Percentiles rank a stretch among this genome's conserved stretches.
Conservation (phyloP, 2,329 filamentous ascomycete genomes). For the Thielaviopsis musarum region DNA sequence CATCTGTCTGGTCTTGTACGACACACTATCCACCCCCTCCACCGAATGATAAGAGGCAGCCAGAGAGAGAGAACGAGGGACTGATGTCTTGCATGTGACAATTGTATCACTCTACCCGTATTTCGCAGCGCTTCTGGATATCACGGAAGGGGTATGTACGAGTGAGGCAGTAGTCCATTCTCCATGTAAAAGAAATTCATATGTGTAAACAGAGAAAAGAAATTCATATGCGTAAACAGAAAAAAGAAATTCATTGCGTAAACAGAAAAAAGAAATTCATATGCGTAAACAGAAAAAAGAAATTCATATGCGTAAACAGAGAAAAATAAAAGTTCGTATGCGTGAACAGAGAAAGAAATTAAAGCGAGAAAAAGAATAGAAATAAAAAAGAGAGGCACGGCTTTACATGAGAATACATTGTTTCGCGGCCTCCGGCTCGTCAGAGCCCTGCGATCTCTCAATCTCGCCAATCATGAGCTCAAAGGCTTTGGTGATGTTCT, state of each 20-base stretch:
- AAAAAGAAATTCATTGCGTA: background rate
- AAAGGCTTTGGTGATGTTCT: conserved; percentile 84
- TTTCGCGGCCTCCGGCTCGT: conserved; percentile 60
- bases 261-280: background rate
- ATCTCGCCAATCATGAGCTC: conserved; percentile 90
- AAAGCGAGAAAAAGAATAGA: background rate
- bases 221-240: background rate
- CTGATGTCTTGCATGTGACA: background rate
- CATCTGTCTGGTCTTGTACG: background rate
- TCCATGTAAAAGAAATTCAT: background rate
- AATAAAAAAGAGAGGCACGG: background rate
- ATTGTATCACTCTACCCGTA: background rate
- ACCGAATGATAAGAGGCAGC: background rate
- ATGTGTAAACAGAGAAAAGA: background rate
- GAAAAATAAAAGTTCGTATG: background rate
- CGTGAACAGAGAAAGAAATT: no score
- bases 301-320: background rate
- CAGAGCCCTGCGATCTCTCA: conserved; percentile 83
- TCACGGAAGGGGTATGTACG: background rate
- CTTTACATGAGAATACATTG: conserved; percentile 77
- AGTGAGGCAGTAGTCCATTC: background rate
- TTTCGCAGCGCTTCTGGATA: background rate
- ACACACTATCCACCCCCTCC: background rate
- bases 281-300: no score
- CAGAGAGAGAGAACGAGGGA: background rate